Percentiles rank a stretch among this genome's conserved stretches.
phyloP scores from a whole-genome alignment of 306 rosid species.

The Betula pendula region DNA sequence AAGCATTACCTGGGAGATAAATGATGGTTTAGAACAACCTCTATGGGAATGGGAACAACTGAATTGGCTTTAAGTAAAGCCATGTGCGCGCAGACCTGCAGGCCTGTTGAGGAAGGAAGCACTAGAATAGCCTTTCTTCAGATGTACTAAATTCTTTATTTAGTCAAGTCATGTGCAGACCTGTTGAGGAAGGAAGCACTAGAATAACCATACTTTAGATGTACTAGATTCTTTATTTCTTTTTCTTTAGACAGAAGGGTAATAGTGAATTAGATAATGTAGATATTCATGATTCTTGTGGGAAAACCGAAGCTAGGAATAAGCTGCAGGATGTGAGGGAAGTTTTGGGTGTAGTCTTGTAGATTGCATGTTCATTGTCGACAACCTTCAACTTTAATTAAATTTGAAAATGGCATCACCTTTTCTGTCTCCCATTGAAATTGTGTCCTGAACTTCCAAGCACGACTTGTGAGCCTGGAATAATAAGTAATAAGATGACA shows the following conservation, averaged over 20 bases:
- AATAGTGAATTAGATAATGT: neutral
- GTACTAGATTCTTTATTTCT: neutral
- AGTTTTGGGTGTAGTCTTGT: neutral
- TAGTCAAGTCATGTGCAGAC: slow-evolving; percentile 13
- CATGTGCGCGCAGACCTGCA: slow-evolving; percentile 11
- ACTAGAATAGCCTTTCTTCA: slow-evolving; percentile 5
- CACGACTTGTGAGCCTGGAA: neutral
- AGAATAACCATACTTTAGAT: slow-evolving; percentile 9
- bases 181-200: neutral
- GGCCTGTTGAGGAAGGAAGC: neutral
- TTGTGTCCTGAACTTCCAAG: neutral
- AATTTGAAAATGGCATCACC: slow-evolving; percentile 6
- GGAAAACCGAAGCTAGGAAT: neutral
- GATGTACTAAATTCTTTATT: slow-evolving; percentile 2
- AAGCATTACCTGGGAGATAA: slow-evolving; percentile 27
- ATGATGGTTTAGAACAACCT: slow-evolving; percentile 36
- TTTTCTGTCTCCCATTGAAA: neutral
- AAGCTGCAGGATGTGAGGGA: neutral
- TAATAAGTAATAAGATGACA: neutral
- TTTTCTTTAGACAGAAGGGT: neutral
- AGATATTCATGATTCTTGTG: neutral
- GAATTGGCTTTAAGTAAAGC: slow-evolving; percentile 34
- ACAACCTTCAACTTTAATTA: slow-evolving; percentile 3
- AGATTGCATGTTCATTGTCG: neutral
- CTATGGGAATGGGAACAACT: slow-evolving; percentile 60